Base-by-base conservation (phyloP, 2,329 filamentous ascomycete genomes). In the Claviceps fusiformis region DNA sequence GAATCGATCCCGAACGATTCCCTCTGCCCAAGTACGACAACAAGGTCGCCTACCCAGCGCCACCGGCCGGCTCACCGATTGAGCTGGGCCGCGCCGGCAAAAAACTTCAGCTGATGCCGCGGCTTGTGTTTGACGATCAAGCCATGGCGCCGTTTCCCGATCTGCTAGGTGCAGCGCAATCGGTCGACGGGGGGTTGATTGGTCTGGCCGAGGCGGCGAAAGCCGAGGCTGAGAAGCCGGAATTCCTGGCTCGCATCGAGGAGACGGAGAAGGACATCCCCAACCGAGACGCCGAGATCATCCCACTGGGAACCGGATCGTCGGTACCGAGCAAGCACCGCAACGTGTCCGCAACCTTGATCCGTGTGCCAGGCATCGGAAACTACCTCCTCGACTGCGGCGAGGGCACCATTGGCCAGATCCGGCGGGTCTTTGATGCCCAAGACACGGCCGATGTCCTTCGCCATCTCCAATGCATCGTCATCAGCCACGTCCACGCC, bases 401-500 rank as follows among this genome's bases (percentile, higher is more conserved):
- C 56, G 93, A 98, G 70, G 90, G 89, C 64, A 96, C 93, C 0
- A 72, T 97, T 9, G 92, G 92, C 11, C 91, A 96, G 67, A 73
- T 98, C 44, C 82, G 81, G 56, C 86, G 93, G 52, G 75, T 87
- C 0, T 92, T 87, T 63, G 76, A 79, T 6, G 72, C 76, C 0
- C 75, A 82, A 5, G 79, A 88, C 59, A 73, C 92, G 3, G 74
- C 74, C 33, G 75, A 83, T n/a, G 76, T 95, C 13, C 73, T 98
- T n/a, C 78, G 75, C 57, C 83, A 95, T 59, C 75, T 98, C 47
- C 85, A 84, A 54, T 81, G 83, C 61, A 85, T 98, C 59, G 95
- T 89, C 82, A 93, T 98, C 70, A 95, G 89, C 68, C 93, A 98
- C 71, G 75, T 95, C 59, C 93, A 98, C 69, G 93, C 93, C 5